Conservation (phyloP, 2,329 filamentous ascomycete genomes). For the Fusarium pininemorale region DNA sequence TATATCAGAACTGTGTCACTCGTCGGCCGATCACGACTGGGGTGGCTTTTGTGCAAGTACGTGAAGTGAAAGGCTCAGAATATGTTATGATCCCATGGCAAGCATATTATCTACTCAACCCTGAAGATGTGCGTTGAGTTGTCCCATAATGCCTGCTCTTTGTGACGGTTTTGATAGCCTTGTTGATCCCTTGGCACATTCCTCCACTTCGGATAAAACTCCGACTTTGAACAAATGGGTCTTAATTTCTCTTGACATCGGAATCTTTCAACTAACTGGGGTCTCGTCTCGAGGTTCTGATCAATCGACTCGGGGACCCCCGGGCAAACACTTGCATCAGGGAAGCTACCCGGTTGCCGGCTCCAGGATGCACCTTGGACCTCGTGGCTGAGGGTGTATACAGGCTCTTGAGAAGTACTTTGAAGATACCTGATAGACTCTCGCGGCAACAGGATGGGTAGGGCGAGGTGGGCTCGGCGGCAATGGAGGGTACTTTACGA, state of each 20-base stretch:
- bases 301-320: neutral
- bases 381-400: neutral
- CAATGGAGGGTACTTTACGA: neutral
- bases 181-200: conserved; percentile 22
- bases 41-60: neutral
- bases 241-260: conserved; percentile 4
- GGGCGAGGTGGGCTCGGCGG: neutral
- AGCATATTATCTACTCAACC: neutral
- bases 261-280: neutral
- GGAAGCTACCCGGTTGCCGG: conserved; percentile 9
- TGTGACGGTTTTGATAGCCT: neutral
- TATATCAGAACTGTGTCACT: neutral
- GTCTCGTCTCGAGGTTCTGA: conserved; percentile 1
- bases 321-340: conserved; percentile 22
- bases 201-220: neutral
- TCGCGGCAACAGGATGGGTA: neutral
- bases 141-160: neutral
- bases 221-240: neutral
- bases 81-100: neutral
- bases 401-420: neutral
- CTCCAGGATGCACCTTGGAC: conserved; percentile 8
- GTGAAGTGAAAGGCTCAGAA: neutral
- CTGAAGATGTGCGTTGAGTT: neutral
- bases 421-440: neutral
- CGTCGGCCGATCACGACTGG: neutral